phyloP scores from a whole-genome alignment of 352 stramenopile genomes.

The Phytophthora crassamura region DNA sequence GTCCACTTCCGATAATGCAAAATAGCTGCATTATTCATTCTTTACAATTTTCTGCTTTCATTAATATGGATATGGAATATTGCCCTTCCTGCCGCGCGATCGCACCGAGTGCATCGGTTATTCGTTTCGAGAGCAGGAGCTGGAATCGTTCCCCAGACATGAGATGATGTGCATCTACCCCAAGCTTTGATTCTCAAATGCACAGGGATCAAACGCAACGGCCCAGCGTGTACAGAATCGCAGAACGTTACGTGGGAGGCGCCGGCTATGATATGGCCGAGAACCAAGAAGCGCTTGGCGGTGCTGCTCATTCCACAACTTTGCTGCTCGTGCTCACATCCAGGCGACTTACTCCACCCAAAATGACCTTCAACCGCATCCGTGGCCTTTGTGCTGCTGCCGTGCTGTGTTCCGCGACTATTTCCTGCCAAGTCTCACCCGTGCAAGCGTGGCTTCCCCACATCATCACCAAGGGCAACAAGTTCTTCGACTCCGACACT shows the following conservation, averaged over 20 bases:
- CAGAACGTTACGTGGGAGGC: conserved; percentile 32
- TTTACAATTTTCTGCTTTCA: no score
- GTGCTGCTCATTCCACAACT: conserved; percentile 22
- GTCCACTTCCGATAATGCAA: no score
- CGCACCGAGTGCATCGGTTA: conserved; percentile 12
- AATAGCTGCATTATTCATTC: no score
- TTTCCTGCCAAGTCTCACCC: neutral
- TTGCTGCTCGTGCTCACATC: conserved; percentile 3
- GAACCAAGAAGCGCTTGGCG: neutral
- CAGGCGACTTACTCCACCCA: neutral
- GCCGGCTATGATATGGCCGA: neutral
- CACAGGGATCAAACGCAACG: conserved; percentile 14
- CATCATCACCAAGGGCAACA: conserved; percentile 78
- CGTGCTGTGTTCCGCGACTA: conserved; percentile 11
- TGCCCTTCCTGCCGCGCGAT: no score
- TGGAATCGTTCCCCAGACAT: conserved; percentile 17
- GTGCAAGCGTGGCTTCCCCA: conserved; percentile 40
- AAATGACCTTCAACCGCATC: conserved; percentile 30
- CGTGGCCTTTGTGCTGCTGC: conserved; percentile 23
- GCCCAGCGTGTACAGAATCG: conserved; percentile 20
- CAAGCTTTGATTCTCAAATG: conserved; percentile 11
- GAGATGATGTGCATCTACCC: conserved; percentile 4
- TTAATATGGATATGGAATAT: no score
- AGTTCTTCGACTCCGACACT: conserved; percentile 82
- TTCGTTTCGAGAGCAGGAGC: conserved; percentile 23